Evolutionary conservation across 805 yeast species (phyloP).

Genomic region (Yamadazyma olivae): DNA sequence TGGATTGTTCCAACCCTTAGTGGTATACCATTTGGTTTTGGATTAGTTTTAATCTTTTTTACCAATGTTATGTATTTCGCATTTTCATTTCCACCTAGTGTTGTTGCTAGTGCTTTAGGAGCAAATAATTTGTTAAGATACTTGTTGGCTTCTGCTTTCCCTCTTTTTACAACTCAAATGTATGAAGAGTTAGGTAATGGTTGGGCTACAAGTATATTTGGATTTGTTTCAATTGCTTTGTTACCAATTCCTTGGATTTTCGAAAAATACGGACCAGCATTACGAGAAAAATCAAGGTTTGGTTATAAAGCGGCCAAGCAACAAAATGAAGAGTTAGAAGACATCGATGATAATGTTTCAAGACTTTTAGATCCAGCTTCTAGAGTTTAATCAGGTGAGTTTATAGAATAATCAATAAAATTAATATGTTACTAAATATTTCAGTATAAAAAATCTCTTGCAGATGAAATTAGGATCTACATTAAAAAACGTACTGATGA

Average conservation of each 20-base stretch:
- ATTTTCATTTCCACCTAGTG: slow-evolving; percentile 68
- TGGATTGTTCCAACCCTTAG: slow-evolving; percentile 78
- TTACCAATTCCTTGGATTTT: slow-evolving; percentile 75
- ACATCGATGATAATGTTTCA: background rate
- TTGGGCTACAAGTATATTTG: slow-evolving; percentile 77
- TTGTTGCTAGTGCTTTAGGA: slow-evolving; percentile 84
- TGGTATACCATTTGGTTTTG: slow-evolving; percentile 78
- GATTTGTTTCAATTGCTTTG: slow-evolving; percentile 63
- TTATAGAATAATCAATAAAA: too few species aligned
- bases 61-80: slow-evolving; percentile 66
- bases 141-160: slow-evolving; percentile 73
- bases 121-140: slow-evolving; percentile 83
- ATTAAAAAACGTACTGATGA: too few species aligned
- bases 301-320: slow-evolving; percentile 52
- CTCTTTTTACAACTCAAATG: slow-evolving; percentile 85
- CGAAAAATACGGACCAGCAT: slow-evolving; percentile 51
- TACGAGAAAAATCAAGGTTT: slow-evolving; percentile 57
- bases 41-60: slow-evolving; percentile 69
- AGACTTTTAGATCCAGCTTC: background rate
- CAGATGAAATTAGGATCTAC: too few species aligned
- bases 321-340: background rate
- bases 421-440: background rate
- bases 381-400: background rate
- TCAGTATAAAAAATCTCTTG: background rate
- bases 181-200: slow-evolving; percentile 63